Conservation (phyloP, 106 monocot genomes). For the Alisma plantagoaquatica region DNA sequence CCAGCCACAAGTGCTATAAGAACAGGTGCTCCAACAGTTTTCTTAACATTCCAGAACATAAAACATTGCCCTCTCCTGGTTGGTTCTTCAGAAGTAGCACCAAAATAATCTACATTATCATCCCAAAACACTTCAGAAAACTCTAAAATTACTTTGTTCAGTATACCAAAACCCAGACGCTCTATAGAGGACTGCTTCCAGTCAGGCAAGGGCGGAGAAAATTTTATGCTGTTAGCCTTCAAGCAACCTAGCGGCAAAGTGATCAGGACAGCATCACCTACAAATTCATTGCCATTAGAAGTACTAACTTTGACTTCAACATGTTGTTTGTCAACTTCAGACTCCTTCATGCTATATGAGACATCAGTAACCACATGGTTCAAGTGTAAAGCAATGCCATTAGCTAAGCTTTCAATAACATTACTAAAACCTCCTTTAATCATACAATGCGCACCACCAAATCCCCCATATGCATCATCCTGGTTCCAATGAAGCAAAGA, state of each 20-base stretch:
- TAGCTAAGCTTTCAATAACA: slow-evolving; percentile 59
- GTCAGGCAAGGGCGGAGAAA: slow-evolving; percentile 72
- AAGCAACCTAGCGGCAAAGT: slow-evolving; percentile 95
- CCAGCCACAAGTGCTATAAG: slow-evolving; percentile 96
- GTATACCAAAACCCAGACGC: slow-evolving; percentile 95
- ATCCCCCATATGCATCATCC: slow-evolving; percentile 97
- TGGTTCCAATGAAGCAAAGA: slow-evolving; percentile 97
- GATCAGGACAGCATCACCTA: slow-evolving; percentile 82
- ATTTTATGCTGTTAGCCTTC: slow-evolving; percentile 70
- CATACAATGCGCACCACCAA: slow-evolving; percentile 99
- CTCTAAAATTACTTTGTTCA: slow-evolving; percentile 91
- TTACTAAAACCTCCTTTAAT: slow-evolving; percentile 87
- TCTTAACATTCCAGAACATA: slow-evolving; percentile 99
- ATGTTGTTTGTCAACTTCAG: slow-evolving; percentile 4
- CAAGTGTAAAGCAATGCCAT: slow-evolving; percentile 62
- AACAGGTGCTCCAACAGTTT: slow-evolving; percentile 92
- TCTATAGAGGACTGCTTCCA: slow-evolving; percentile 79
- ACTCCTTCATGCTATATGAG: slow-evolving; percentile 24
- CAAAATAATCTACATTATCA: slow-evolving; percentile 94
- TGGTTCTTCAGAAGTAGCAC: slow-evolving; percentile 86
- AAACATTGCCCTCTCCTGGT: slow-evolving; percentile 70
- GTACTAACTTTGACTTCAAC: slow-evolving; percentile 59
- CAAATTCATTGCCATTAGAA: slow-evolving; percentile 50
- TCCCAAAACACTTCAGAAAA: slow-evolving; percentile 95
- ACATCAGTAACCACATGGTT: slow-evolving; percentile 71